Evolutionary conservation across 192 early-diverging fungal genomes (phyloP).

Genomic region (Ambispora gerdemannii): DNA sequence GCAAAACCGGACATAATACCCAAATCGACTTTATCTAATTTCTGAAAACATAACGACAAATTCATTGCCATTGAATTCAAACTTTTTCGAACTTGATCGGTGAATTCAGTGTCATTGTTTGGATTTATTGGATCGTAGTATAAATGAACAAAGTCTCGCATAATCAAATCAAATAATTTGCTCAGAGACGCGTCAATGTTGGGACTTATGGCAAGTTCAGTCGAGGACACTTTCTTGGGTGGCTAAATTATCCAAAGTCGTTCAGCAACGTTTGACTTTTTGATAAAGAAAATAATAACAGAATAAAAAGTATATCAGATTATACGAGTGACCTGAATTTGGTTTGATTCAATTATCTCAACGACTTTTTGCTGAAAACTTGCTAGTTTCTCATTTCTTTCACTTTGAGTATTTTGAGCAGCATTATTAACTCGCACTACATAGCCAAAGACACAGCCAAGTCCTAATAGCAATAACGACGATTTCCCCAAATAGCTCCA

Average conservation of each 20-base stretch:
- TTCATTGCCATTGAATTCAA: constrained; percentile 44
- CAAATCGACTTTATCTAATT: constrained; percentile 43
- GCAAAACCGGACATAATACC: constrained; percentile 50
- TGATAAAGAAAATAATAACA: not conserved
- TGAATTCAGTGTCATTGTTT: constrained; percentile 1
- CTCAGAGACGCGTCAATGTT: not conserved
- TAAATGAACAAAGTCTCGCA: constrained; percentile 11
- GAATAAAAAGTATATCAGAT: not conserved
- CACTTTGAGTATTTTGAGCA: too few species aligned
- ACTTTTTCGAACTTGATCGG: constrained; percentile 7
- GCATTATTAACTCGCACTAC: not conserved
- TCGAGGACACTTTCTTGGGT: not conserved
- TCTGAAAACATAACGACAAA: constrained; percentile 31
- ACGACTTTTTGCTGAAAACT: not conserved
- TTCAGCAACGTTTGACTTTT: not conserved
- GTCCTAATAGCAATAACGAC: not conserved
- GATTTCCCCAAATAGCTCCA: constrained; percentile 23
- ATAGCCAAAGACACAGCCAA: constrained; percentile 2
- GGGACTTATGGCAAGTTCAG: constrained; percentile 1
- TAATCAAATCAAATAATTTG: constrained; percentile 17
- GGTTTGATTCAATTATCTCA: not conserved
- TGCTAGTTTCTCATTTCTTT: not conserved
- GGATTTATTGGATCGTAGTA: constrained; percentile 17
- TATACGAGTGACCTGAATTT: not conserved
- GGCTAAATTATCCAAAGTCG: not conserved